Evolutionary conservation across 2,329 filamentous ascomycete species (phyloP).

Genomic region (Aspergillus intermedius): DNA sequence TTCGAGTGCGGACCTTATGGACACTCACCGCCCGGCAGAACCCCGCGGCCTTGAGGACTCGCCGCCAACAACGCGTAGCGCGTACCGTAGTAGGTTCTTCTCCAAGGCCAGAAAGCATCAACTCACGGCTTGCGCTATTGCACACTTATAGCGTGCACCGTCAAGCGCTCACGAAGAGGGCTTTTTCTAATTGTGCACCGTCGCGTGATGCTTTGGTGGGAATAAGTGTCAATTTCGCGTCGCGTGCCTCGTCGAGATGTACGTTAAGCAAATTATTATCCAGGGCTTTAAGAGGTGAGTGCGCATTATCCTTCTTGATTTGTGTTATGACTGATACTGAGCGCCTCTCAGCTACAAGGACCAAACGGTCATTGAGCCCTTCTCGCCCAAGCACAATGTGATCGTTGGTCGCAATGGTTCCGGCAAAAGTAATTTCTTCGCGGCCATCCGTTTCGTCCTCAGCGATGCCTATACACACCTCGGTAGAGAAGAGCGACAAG

Average conservation of each 20-base stretch:
- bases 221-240: constrained; percentile 21
- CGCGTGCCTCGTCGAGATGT: constrained; percentile 56
- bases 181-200: neutral
- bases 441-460: constrained; percentile 94
- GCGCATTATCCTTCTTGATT: neutral
- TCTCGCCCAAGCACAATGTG: constrained; percentile 95
- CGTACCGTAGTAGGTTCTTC: constrained; percentile 9
- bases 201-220: constrained; percentile 25
- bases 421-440: constrained; percentile 99
- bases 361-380: constrained; percentile 96
- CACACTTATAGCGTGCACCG: constrained; percentile 2
- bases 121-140: neutral
- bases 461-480: constrained; percentile 97
- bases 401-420: constrained; percentile 99
- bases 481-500: constrained; percentile 90
- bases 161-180: too few species aligned
- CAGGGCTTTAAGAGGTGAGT: constrained; percentile 96
- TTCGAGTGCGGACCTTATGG: constrained; percentile 12
- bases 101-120: constrained; percentile 11
- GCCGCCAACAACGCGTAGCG: constrained; percentile 5
- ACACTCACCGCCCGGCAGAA: constrained; percentile 31
- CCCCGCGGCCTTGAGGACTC: constrained; percentile 22
- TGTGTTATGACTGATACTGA: neutral
- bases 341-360: constrained; percentile 77
- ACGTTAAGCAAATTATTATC: constrained; percentile 99